Conservation (phyloP, 2,329 filamentous ascomycete species). For the Didymella arachidicola region DNA sequence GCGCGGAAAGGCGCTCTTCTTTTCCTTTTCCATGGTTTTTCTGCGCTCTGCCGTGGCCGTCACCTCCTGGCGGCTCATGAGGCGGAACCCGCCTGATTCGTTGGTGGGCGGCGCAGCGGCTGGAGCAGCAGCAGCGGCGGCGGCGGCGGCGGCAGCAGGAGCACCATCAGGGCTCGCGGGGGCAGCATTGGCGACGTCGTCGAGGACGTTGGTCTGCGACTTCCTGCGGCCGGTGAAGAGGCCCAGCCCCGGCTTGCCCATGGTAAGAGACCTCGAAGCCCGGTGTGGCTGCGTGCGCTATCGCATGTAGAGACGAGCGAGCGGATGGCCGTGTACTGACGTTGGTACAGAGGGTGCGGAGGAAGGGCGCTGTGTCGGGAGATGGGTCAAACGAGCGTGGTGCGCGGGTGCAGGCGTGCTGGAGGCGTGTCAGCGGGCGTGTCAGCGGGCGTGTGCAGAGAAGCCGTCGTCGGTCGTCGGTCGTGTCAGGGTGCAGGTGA, state of each 20-base stretch:
- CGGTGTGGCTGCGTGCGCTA: slow-evolving; percentile 27
- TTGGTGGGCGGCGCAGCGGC: slow-evolving; percentile 23
- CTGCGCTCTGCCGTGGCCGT: slow-evolving; percentile 37
- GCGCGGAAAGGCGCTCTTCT: slow-evolving; percentile 44
- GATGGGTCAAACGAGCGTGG: not conserved
- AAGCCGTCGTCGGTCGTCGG: no score
- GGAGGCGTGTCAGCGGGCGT: not conserved
- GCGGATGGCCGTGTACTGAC: not conserved
- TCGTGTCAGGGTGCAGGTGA: not conserved
- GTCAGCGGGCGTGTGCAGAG: not conserved
- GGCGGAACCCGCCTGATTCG: slow-evolving; percentile 44
- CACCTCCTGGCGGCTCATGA: slow-evolving; percentile 46
- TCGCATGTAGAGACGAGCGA: slow-evolving; percentile 30
- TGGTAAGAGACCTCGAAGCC: slow-evolving; percentile 28
- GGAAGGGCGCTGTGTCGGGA: not conserved
- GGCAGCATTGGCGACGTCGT: slow-evolving; percentile 31
- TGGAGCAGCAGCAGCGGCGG: slow-evolving; percentile 16
- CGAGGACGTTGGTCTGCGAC: slow-evolving; percentile 48
- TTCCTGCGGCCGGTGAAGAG: slow-evolving; percentile 48
- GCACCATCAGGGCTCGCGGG: slow-evolving; percentile 32
- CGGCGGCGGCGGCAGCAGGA: slow-evolving; percentile 26
- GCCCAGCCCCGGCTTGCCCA: slow-evolving; percentile 45
- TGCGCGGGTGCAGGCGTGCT: not conserved
- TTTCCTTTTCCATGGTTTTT: slow-evolving; percentile 43
- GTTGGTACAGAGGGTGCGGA: not conserved